Evolutionary conservation across 2,329 filamentous ascomycete genomes (phyloP), one percentile per base, ranked within the genome.

Genomic region (Hymenoscyphus albidus): DNA sequence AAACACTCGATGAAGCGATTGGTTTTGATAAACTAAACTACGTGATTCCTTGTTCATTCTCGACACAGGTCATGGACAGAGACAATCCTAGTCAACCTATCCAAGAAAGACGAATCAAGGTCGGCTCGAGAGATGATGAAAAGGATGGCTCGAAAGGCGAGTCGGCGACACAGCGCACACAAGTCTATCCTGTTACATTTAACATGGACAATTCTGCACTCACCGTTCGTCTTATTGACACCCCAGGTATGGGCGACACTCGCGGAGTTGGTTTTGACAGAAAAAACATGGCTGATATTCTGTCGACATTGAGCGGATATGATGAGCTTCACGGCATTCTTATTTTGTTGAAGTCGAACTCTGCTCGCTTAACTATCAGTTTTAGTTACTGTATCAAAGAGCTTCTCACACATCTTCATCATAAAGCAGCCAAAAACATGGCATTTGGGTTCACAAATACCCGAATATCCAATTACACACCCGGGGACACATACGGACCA

Each of bases 371-470:
- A 31, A 78, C 70, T 0, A 67, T 77, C 12, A 76, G 67, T 31
- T 80, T 80, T 65, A 68, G 71, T 3, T 80, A 77, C 65, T 80
- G 77, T 65, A 70, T 81, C 42, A 76, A 77, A 40, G 74, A 80
- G 65, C 70, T 80, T 0, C 66, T 80, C 5, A 77, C 72, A 0
- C 75, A 79, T 51, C 71, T 80, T 2, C 78, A 80, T 67, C 72
- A 73, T 1, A 71, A 74, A 64, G 77, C 78, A 13, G 71, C 75
- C 0, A 67, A 64, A 16, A 80, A 80, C 67, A 79, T 80, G 60
- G 76, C 73, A 0, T 80, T 78, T 67, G 78, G 78, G 1, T 81
- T 80, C 67, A 80, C 78, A 14, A 80, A 80, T 65, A 79, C 78
- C 0, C 71, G 78, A 0, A 74, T 73, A 2, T 77, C 77, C 6